Evolutionary conservation across 768 basidiomycete species (phyloP).

Genomic region (Tubosaeta sp.): DNA sequence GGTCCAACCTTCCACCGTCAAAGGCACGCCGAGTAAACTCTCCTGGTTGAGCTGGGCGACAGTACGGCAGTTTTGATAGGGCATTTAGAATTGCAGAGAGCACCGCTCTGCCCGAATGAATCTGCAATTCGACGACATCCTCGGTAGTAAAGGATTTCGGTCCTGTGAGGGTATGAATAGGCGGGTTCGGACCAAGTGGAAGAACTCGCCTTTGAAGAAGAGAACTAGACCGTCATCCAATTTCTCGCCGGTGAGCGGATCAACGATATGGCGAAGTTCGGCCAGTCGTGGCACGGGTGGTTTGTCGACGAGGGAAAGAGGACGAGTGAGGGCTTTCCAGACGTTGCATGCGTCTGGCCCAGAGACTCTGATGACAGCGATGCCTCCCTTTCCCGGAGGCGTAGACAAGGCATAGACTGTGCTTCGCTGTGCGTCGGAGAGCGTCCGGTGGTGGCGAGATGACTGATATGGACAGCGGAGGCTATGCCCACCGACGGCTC

Average conservation of each 20-base stretch:
- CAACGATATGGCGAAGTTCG: slow-evolving; percentile 63
- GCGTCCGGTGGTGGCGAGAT: slow-evolving; percentile 13
- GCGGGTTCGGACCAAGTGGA: background rate
- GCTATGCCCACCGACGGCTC: slow-evolving; percentile 13
- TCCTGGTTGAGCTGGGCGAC: slow-evolving; percentile 78
- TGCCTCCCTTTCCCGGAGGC: slow-evolving; percentile 79
- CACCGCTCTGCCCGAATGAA: slow-evolving; percentile 83
- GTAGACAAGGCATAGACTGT: slow-evolving; percentile 90
- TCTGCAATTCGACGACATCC: slow-evolving; percentile 77
- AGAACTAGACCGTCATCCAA: slow-evolving; percentile 81
- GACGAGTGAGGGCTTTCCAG: slow-evolving; percentile 56
- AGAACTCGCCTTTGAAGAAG: slow-evolving; percentile 66
- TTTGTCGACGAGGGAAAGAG: slow-evolving; percentile 9
- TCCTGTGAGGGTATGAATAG: slow-evolving; percentile 36
- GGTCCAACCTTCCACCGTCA: slow-evolving; percentile 72
- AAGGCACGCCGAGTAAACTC: slow-evolving; percentile 89
- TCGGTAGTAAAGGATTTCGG: slow-evolving; percentile 82
- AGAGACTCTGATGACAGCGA: slow-evolving; percentile 79
- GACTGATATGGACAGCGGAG: slow-evolving; percentile 15
- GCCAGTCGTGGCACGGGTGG: slow-evolving; percentile 61
- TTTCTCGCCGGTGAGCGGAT: slow-evolving; percentile 54
- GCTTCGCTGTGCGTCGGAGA: slow-evolving; percentile 50
- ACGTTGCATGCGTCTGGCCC: slow-evolving; percentile 68
- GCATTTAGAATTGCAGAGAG: slow-evolving; percentile 65
- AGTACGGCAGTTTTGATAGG: slow-evolving; percentile 55